Conservation (phyloP, 2,329 filamentous ascomycete genomes). For the Aspergillus sp. region DNA sequence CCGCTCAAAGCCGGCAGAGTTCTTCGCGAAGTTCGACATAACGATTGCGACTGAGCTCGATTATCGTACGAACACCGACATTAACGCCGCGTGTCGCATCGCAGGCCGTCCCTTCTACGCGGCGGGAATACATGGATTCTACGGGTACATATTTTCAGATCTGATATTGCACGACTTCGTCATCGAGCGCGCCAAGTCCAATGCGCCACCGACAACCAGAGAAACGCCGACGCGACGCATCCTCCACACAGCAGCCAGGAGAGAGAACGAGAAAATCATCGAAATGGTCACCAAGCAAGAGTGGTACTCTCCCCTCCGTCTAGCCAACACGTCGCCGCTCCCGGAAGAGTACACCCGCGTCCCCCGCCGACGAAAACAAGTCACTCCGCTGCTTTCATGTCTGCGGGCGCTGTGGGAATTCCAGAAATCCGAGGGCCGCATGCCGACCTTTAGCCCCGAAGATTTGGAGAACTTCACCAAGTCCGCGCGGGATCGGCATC, state of each 20-base stretch:
- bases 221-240: constrained; percentile 75
- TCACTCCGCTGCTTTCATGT: constrained; percentile 78
- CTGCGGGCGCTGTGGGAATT: constrained; percentile 88
- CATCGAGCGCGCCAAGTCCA: constrained; percentile 74
- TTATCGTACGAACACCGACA: constrained; percentile 60
- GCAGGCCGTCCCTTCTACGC: constrained; percentile 79
- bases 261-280: constrained; percentile 60
- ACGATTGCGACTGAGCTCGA: constrained; percentile 84
- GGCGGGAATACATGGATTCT: constrained; percentile 76
- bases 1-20: constrained; percentile 58
- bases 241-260: constrained; percentile 58
- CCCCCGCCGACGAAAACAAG: constrained; percentile 58
- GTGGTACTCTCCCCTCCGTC: constrained; percentile 74
- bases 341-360: constrained; percentile 60
- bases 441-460: constrained; percentile 47
- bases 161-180: constrained; percentile 84
- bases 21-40: constrained; percentile 71
- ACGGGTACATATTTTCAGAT: constrained; percentile 91
- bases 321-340: constrained; percentile 72
- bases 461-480: constrained; percentile 70
- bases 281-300: constrained; percentile 91
- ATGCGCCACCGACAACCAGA: constrained; percentile 52
- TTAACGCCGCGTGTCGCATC: constrained; percentile 79
- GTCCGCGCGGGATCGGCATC: constrained; percentile 68
- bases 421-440: constrained; percentile 48